Conservation (phyloP, 805 yeast species). For the Candida tallmaniae region DNA sequence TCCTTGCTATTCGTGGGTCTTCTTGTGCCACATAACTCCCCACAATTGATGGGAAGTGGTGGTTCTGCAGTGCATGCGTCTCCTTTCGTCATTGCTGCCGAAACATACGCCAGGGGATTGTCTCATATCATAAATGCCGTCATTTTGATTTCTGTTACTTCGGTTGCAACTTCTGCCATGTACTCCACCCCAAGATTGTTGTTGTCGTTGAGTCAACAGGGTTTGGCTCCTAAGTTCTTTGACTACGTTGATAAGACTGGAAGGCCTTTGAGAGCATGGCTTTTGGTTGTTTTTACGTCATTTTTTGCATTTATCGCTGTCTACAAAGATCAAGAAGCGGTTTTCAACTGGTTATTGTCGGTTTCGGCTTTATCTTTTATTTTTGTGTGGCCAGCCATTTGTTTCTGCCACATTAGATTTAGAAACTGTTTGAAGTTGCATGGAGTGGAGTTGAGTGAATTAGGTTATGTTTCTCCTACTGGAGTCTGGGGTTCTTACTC, state of each 20-base stretch:
- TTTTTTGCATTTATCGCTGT: slow-evolving; percentile 40
- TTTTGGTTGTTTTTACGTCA: slow-evolving; percentile 30
- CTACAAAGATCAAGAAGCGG: slow-evolving; percentile 33
- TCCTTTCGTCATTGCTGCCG: slow-evolving; percentile 41
- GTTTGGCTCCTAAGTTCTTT: slow-evolving; percentile 36
- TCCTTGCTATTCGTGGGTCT: slow-evolving; percentile 36
- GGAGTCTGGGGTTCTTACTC: slow-evolving; percentile 38
- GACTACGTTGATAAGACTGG: slow-evolving; percentile 39
- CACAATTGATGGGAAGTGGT: slow-evolving; percentile 29
- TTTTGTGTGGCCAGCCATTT: slow-evolving; percentile 40
- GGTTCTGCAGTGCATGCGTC: slow-evolving; percentile 34
- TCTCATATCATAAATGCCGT: slow-evolving; percentile 41
- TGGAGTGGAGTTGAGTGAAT: slow-evolving; percentile 22
- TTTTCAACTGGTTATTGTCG: slow-evolving; percentile 39
- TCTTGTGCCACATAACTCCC: slow-evolving; percentile 33
- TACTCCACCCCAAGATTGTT: slow-evolving; percentile 41
- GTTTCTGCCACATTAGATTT: slow-evolving; percentile 38
- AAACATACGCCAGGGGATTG: slow-evolving; percentile 32
- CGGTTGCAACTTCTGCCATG: slow-evolving; percentile 40
- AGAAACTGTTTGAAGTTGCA: slow-evolving; percentile 33
- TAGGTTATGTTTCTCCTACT: slow-evolving; percentile 35
- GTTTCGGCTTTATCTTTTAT: slow-evolving; percentile 39
- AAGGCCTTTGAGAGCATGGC: slow-evolving; percentile 37
- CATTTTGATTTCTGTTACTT: slow-evolving; percentile 37
- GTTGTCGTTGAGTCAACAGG: slow-evolving; percentile 39